A percentile compares a stretch with the other conserved stretches of the same genome.
These are phyloP conservation scores for Cymbopogon citratus DNA, from an alignment of 176 grass and related monocot genomes.

Conservation along the genomic window DNA sequence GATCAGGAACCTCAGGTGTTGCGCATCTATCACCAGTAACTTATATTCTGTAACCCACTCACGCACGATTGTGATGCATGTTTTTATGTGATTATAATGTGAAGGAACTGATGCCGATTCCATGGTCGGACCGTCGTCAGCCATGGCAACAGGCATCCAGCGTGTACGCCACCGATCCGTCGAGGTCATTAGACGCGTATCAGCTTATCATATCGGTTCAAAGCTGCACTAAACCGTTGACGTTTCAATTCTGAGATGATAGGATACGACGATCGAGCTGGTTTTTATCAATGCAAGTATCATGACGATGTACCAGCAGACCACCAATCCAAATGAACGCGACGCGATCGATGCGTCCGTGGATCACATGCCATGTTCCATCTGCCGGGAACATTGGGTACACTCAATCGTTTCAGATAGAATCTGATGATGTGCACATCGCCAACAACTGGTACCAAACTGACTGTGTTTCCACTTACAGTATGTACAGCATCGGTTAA, in stretches of 20 bases:
- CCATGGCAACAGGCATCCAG: neutral
- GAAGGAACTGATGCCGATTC: neutral
- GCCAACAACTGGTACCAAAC: neutral
- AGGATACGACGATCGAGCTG: neutral
- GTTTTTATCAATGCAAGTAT: neutral
- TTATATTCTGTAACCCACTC: too few relatives aligned
- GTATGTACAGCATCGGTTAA: neutral
- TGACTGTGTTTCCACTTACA: neutral
- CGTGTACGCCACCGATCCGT: neutral
- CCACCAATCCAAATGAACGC: neutral
- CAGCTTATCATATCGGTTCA: slow-evolving; percentile 33
- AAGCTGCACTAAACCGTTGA: slow-evolving; percentile 17
- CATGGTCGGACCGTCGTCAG: neutral
- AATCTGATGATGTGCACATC: neutral
- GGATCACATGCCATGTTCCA: neutral
- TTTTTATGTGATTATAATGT: neutral
- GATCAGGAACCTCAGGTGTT: too few relatives aligned
- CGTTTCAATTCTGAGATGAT: neutral
- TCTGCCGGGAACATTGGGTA: neutral
- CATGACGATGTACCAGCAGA: neutral
- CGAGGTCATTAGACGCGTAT: slow-evolving; percentile 15
- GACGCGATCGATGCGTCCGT: neutral
- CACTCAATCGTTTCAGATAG: neutral
- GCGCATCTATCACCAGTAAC: too few relatives aligned
- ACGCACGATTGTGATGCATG: too few relatives aligned